Percentiles rank a stretch among this genome's conserved stretches.
phyloP scores from a whole-genome alignment of 805 yeast genomes.

The Lipomyces chichibuensis region DNA sequence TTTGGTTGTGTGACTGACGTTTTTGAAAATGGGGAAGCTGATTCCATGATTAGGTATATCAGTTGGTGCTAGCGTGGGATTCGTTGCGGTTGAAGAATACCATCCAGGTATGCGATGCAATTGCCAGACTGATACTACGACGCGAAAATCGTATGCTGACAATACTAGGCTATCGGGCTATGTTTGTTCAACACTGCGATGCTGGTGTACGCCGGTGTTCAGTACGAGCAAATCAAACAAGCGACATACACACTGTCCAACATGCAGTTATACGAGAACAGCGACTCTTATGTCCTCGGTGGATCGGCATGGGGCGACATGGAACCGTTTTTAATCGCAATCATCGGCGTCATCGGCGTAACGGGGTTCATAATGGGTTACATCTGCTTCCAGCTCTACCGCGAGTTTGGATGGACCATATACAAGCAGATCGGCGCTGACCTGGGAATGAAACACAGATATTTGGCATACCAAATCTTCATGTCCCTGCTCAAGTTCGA shows the following conservation, averaged over 20 bases:
- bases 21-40: not conserved
- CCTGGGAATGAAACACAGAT: slow-evolving; percentile 47
- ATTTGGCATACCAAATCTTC: slow-evolving; percentile 49
- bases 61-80: slow-evolving; percentile 46
- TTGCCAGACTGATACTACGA: not conserved
- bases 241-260: slow-evolving; percentile 38
- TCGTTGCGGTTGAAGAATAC: slow-evolving; percentile 50
- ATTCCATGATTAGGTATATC: slow-evolving; percentile 43
- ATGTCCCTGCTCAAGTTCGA: slow-evolving; percentile 48
- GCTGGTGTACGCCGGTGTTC: slow-evolving; percentile 54
- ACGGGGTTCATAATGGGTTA: slow-evolving; percentile 45
- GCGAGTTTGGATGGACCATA: slow-evolving; percentile 53
- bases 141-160: too few species aligned
- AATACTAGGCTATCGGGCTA: slow-evolving; percentile 41
- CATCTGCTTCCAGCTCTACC: slow-evolving; percentile 46
- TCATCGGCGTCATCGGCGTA: slow-evolving; percentile 49
- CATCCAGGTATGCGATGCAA: slow-evolving; percentile 37
- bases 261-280: slow-evolving; percentile 21
- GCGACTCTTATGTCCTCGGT: slow-evolving; percentile 19
- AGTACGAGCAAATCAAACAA: slow-evolving; percentile 48
- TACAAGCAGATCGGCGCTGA: slow-evolving; percentile 56
- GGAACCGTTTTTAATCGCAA: slow-evolving; percentile 49
- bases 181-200: slow-evolving; percentile 50
- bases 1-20: not conserved
- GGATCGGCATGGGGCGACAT: slow-evolving; percentile 34